Evolutionary conservation across 805 yeast species (phyloP).

Genomic region (Wickerhamia fluorescens): DNA sequence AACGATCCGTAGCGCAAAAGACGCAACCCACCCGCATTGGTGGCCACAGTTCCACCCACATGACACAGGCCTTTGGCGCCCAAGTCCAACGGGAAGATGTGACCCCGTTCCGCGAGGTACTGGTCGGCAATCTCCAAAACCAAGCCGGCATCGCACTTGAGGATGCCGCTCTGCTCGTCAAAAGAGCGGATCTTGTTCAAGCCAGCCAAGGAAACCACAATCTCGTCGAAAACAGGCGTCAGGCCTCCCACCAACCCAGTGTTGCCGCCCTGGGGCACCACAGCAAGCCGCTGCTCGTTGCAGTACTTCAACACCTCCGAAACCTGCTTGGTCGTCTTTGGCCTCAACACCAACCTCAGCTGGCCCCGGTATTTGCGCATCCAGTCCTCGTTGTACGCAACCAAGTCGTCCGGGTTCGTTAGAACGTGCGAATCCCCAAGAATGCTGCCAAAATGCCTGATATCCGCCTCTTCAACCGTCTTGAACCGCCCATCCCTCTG

Average conservation of each 20-base stretch:
- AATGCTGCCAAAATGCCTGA: constrained; percentile 53
- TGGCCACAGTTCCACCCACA: constrained; percentile 90
- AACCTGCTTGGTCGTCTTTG: constrained; percentile 73
- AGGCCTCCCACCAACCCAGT: constrained; percentile 96
- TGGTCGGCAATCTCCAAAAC: constrained; percentile 81
- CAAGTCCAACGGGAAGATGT: constrained; percentile 85
- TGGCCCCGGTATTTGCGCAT: constrained; percentile 92
- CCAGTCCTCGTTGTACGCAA: constrained; percentile 82
- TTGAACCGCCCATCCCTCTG: constrained; percentile 46
- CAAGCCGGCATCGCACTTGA: constrained; percentile 87
- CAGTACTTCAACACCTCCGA: constrained; percentile 73
- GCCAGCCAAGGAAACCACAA: constrained; percentile 61
- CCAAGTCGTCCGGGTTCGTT: constrained; percentile 56
- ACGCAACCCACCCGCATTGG: constrained; percentile 94
- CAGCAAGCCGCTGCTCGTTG: constrained; percentile 67
- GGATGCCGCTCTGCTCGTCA: constrained; percentile 74
- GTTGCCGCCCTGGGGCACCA: constrained; percentile 96
- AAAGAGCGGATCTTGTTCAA: constrained; percentile 77
- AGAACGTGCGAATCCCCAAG: constrained; percentile 44
- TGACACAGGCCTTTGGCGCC: constrained; percentile 98
- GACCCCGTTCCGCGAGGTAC: constrained; percentile 70
- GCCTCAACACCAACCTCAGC: constrained; percentile 72
- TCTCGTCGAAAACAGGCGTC: constrained; percentile 86
- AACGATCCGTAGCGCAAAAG: constrained; percentile 83
- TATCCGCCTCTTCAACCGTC: constrained; percentile 46